Conservation (phyloP, 2,329 filamentous ascomycete species). For the Epichloe bromicola region DNA sequence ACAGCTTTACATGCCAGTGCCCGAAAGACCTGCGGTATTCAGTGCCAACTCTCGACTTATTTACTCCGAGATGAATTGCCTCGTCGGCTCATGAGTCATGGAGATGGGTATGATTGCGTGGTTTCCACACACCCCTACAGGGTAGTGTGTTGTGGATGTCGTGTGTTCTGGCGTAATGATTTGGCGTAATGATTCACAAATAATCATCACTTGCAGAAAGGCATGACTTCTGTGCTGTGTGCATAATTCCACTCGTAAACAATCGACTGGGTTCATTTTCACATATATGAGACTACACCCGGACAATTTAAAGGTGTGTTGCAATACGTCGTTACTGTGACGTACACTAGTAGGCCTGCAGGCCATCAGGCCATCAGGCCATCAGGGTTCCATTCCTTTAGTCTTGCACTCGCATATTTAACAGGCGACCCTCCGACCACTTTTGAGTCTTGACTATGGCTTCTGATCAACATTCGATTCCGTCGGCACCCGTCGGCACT, state of each 20-base stretch:
- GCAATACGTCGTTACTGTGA: neutral
- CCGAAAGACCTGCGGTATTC: no score
- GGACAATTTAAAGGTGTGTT: neutral
- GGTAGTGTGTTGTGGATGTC: neutral
- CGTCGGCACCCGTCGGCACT: neutral
- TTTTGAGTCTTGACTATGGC: neutral
- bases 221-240: no score
- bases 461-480: neutral
- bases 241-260: neutral
- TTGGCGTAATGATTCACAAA: no score
- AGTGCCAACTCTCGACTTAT: no score
- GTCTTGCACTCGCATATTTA: neutral
- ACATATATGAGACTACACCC: neutral
- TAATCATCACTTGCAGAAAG: no score
- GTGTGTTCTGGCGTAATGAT: no score
- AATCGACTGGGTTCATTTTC: neutral
- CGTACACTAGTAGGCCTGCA: neutral
- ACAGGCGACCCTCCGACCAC: neutral
- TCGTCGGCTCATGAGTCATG: no score
- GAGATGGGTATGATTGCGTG: no score
- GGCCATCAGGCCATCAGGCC: neutral
- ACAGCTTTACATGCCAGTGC: no score
- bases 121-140: neutral
- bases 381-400: neutral
- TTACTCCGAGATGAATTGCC: no score